Percentiles rank a stretch among this genome's conserved stretches.
phyloP scores from a whole-genome alignment of 257 asterid species.

The Perilla frutescens region DNA sequence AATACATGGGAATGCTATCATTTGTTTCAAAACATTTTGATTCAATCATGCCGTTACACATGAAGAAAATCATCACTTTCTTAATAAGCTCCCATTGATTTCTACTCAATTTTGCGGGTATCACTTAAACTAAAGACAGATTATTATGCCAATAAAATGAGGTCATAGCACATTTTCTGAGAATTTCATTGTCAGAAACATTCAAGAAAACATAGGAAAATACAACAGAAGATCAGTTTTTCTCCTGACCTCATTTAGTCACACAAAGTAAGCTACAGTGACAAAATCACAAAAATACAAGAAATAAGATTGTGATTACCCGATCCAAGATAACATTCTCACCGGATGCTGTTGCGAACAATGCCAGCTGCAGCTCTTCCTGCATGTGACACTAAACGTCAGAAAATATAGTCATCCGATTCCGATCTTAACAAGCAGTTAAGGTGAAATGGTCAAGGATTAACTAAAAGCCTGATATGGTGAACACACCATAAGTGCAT shows the following conservation, averaged over 20 bases:
- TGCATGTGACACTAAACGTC: conserved; percentile 35
- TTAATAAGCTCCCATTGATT: neutral
- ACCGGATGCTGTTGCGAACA: conserved; percentile 62
- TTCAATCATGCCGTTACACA: neutral
- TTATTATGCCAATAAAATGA: neutral
- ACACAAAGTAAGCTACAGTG: neutral
- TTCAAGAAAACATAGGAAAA: neutral
- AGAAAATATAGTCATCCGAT: neutral
- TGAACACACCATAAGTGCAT: neutral
- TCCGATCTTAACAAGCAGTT: neutral
- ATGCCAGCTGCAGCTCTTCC: conserved; percentile 93
- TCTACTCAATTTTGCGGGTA: neutral
- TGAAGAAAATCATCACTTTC: neutral
- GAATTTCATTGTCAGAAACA: neutral
- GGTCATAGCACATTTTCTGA: neutral
- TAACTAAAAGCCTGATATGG: neutral
- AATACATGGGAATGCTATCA: no score
- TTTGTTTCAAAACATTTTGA: neutral
- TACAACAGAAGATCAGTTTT: neutral
- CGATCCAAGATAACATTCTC: conserved; percentile 82
- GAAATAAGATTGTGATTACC: conserved; percentile 54
- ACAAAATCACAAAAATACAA: conserved; percentile 17
- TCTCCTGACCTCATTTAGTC: neutral
- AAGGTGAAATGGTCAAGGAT: neutral
- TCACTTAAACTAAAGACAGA: neutral